Base-by-base conservation (phyloP, 495 filamentous ascomycete genomes). In the Xylaria telfairii region DNA sequence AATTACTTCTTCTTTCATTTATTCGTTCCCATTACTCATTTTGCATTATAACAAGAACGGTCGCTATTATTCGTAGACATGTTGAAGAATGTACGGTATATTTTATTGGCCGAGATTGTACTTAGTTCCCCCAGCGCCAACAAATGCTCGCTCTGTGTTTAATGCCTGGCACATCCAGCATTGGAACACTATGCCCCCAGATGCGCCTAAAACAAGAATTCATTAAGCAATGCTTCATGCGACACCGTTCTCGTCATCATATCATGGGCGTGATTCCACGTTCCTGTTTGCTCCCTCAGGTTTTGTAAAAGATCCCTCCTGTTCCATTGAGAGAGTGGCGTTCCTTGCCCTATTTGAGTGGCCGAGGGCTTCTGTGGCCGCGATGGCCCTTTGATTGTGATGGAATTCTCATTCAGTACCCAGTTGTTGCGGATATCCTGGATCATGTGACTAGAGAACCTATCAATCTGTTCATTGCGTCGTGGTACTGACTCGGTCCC, bases 371-470 rank as follows among this genome's bases (percentile, higher is more conserved):
- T 71, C 34, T 69, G 73, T 60, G 53, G 65, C 65, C 73, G 73
- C 0, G 74, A 73, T 59, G 80, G 80, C 49, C 77, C 79, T 56
- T 67, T 73, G 51, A 83, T 69, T 72, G 51, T 81, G 5, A 83
- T 80, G 15, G 49, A 59, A 5, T 71, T 74, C 5, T 71, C 73
- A 3, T 76, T 69, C 17, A 78, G 74, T 1, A 77, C 64, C 83
- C 83, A 85, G 57, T 77, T 81, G 49, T 76, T 76, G 7, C 71
- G 53, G n/a, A 83, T 81, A 64, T 84, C 82, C 53, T 69, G 67
- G 28, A 74, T 39, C 46, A 85, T 79, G 37, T 76, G 73, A 30
- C 73, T 81, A 0, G 75, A 76, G 68, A 83, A 82, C 8, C 73
- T 73, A 21, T 75, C 71, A 19, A 81, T 67, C 19, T 77, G 72